Base-by-base conservation (phyloP, 257 asterid species). In the Oldenlandia corymbosa region DNA sequence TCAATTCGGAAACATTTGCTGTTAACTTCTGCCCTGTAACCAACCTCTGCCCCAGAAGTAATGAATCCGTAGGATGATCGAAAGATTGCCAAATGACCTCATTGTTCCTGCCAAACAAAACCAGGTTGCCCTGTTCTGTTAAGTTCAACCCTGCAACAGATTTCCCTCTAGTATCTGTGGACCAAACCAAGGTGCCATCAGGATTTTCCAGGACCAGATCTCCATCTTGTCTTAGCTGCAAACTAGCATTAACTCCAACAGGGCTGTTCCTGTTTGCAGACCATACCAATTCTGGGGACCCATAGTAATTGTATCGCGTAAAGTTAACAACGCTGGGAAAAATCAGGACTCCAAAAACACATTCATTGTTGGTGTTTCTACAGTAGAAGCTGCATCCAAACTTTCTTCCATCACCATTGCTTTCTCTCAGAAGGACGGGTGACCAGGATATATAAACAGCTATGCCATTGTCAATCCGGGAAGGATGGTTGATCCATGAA, bases 31-130 rank as follows among this genome's bases (percentile, higher is more conserved):
- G 67, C 6, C 75, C 61, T 0, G 36, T 18, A 41, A 31, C 11
- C 46, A 66, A 50, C 10, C 0, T 43, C 64, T 50, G 64, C 10
- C 71, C 64, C 0, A 34, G 41, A 0, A 60, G 43, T 28, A 72
- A 39, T 16, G 54, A 27, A 12, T 72, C 66, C 0, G 73, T 60
- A 0, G 72, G 68, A 60, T 66, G 31, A 65, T 66, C 64, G 45
- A 66, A 54, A 7, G 61, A 65, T 17, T 41, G 70, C 70, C 70
- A 65, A 65, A 65, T 65, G 34, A 45, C 20, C 16, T 65, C 63
- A 0, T 54, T 65, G 54, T 65, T 53, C n/a, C 10, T 9, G 17
- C 62, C 69, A n/a, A 65, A 53, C 18, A 52, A 18, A 27, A 65
- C 62, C 26, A 65, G 70, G 6, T 66, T 66, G 42, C 63, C 70